Conservation (phyloP, 306 rosid species). For the Dryas octopetala region DNA sequence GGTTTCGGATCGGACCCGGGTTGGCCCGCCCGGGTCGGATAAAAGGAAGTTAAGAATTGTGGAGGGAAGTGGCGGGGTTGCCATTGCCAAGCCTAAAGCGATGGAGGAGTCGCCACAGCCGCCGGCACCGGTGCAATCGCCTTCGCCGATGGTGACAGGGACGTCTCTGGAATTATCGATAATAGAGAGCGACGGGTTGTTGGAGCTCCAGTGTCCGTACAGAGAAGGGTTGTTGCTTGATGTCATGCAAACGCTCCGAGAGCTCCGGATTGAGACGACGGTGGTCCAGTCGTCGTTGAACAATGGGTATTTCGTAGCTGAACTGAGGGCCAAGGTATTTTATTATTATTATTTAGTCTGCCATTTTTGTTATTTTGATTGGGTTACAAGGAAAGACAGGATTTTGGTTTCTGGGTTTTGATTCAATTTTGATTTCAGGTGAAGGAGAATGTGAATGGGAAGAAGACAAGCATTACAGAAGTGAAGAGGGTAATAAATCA, state of each 20-base stretch:
- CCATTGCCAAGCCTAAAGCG: constrained; percentile 41
- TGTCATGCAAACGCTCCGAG: constrained; percentile 68
- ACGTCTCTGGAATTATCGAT: constrained; percentile 80
- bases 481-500: constrained; percentile 86
- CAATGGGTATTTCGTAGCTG: constrained; percentile 64
- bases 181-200: constrained; percentile 77
- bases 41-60: constrained; percentile 72
- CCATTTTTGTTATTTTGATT: no score
- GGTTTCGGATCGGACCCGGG: background rate
- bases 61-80: constrained; percentile 47
- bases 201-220: constrained; percentile 76
- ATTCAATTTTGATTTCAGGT: constrained; percentile 40
- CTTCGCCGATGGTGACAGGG: constrained; percentile 11
- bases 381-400: no score
- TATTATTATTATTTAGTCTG: background rate
- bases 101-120: constrained; percentile 20
- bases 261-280: constrained; percentile 66
- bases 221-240: constrained; percentile 80
- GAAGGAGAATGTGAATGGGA: constrained; percentile 64
- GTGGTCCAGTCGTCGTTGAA: constrained; percentile 66
- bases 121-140: background rate
- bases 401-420: no score
- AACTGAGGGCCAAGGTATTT: constrained; percentile 67
- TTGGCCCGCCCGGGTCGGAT: constrained; percentile 25
- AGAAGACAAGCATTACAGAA: constrained; percentile 79